Conservation (phyloP, 768 basidiomycete genomes). For the Exidia glandulosa region DNA sequence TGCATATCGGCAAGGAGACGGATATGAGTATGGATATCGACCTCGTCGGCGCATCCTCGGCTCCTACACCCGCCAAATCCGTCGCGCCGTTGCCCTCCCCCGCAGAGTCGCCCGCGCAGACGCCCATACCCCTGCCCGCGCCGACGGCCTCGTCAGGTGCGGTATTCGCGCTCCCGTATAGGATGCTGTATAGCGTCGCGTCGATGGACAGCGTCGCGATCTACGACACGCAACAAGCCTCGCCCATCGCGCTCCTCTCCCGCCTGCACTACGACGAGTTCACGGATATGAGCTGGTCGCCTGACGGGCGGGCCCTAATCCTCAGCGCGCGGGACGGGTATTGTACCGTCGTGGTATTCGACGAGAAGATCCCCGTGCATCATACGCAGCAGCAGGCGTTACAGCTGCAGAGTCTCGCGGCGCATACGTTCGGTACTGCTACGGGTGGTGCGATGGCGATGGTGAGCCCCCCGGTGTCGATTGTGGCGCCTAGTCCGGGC, state of each 20-base stretch:
- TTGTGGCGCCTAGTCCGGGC: conserved; percentile 20
- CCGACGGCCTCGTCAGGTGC: too few relatives aligned
- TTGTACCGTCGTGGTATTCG: conserved; percentile 90
- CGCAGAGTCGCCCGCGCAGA: conserved; percentile 26
- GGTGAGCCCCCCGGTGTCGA: conserved; percentile 16
- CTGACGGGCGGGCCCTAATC: conserved; percentile 87
- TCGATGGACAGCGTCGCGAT: conserved; percentile 93
- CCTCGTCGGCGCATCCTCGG: conserved; percentile 39
- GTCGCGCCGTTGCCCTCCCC: conserved; percentile 41
- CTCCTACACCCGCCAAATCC: conserved; percentile 46
- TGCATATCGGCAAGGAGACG: conserved; percentile 60
- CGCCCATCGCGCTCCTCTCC: conserved; percentile 82
- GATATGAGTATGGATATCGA: conserved; percentile 40
- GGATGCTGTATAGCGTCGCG: conserved; percentile 90
- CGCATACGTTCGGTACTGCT: conserved; percentile 52
- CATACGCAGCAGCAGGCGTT: conserved; percentile 86
- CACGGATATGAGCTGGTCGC: conserved; percentile 94
- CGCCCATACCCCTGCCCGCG: conserved; percentile 35
- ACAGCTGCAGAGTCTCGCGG: conserved; percentile 84
- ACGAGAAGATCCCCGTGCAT: conserved; percentile 82
- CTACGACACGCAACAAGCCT: conserved; percentile 93
- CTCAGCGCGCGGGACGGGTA: conserved; percentile 93
- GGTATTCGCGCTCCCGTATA: conserved; percentile 82
- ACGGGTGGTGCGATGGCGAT: conserved; percentile 21
- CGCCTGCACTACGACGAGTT: conserved; percentile 97